These are phyloP conservation scores for Lactarius sanguifluus DNA, from an alignment of 768 basidiomycete genomes.

Conservation along the genomic window DNA sequence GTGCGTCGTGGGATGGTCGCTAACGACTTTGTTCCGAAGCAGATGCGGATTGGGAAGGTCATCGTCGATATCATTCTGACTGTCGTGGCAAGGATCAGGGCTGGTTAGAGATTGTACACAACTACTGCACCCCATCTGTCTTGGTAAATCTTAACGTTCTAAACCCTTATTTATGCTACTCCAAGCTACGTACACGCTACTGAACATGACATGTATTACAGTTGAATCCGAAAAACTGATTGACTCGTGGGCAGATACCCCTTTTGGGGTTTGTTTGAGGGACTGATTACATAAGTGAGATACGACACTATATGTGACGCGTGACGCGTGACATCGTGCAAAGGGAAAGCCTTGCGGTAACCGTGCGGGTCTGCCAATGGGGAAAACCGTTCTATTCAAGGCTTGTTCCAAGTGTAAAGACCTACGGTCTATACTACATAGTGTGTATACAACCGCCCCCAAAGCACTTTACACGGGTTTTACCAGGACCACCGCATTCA, in stretches of 20 bases:
- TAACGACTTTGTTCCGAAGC: conserved; percentile 17
- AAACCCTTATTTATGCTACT: not conserved
- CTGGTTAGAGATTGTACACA: not conserved
- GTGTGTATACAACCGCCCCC: not conserved
- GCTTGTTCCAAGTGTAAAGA: too few relatives aligned
- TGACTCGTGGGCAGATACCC: not conserved
- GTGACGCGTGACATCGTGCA: too few relatives aligned
- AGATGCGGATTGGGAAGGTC: conserved; percentile 21
- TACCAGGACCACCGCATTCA: not conserved
- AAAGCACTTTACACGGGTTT: not conserved
- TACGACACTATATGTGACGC: too few relatives aligned
- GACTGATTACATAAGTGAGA: too few relatives aligned
- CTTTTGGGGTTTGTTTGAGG: too few relatives aligned
- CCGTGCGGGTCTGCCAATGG: too few relatives aligned
- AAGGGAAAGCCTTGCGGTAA: too few relatives aligned
- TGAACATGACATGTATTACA: conserved; percentile 34
- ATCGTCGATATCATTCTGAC: conserved; percentile 12
- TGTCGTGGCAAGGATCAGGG: conserved; percentile 4
- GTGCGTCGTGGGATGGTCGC: conserved; percentile 24
- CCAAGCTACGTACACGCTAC: not conserved
- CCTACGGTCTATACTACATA: not conserved
- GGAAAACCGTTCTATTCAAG: not conserved
- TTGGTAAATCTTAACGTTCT: not conserved
- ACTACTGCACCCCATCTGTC: not conserved
- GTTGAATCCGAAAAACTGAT: not conserved